Percentiles rank a stretch among this genome's conserved stretches.
Evolutionary conservation across 192 early-diverging fungal species (phyloP).

Genomic region (Linnemannia schmuckeri): DNA sequence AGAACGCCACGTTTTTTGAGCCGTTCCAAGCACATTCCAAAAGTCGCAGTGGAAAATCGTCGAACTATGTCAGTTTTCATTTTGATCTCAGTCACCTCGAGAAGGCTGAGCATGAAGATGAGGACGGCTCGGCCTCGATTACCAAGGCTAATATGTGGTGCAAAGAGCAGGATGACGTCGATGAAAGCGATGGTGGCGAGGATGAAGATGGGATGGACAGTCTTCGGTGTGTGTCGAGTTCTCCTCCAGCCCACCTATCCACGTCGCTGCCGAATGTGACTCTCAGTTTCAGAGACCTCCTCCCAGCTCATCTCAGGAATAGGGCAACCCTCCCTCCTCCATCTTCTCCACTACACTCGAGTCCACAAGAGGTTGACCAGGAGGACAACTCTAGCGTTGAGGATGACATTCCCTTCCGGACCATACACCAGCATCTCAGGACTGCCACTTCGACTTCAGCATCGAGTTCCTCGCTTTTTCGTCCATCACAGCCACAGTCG

Average conservation of each 20-base stretch:
- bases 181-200: background rate
- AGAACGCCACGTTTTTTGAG: conserved; percentile 12
- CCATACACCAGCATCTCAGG: background rate
- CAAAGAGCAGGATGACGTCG: too few species aligned
- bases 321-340: background rate
- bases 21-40: background rate
- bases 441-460: background rate
- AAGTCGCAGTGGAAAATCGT: background rate
- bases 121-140: background rate
- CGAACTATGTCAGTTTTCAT: conserved; percentile 19
- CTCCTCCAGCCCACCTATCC: background rate
- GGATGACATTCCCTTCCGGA: background rate
- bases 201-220: background rate
- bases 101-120: background rate
- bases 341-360: background rate
- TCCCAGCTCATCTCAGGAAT: background rate
- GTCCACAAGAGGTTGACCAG: background rate
- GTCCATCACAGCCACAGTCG: background rate
- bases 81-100: conserved; percentile 19
- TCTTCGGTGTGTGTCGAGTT: background rate
- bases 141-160: background rate
- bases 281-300: background rate
- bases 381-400: background rate
- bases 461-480: background rate
- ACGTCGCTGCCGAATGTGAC: background rate